Percentiles rank a stretch among this genome's conserved stretches.
Evolutionary conservation across 1,139 yeast genomes (phyloP).

Genomic region (Saccharomycopsis crataegensis): DNA sequence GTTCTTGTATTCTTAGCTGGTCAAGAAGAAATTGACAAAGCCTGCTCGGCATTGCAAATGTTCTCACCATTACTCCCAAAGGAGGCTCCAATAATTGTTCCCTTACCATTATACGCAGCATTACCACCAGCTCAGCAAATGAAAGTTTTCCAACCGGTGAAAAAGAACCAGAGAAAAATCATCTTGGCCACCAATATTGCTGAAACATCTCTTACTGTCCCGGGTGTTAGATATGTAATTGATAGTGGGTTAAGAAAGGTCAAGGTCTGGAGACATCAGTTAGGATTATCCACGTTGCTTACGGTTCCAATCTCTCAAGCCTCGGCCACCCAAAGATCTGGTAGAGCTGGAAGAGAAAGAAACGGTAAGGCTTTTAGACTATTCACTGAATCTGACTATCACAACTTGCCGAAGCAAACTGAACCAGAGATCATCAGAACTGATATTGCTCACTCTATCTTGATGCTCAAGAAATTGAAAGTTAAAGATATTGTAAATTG

Average conservation of each 20-base stretch:
- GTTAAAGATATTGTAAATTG: constrained; percentile 78
- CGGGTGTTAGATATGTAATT: constrained; percentile 90
- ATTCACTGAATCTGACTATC: constrained; percentile 66
- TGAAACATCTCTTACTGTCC: constrained; percentile 92
- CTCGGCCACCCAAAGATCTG: constrained; percentile 90
- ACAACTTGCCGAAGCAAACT: constrained; percentile 61
- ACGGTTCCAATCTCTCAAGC: constrained; percentile 93
- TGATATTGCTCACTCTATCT: constrained; percentile 75
- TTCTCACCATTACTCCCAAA: constrained; percentile 61
- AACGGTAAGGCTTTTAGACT: constrained; percentile 86
- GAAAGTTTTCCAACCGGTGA: constrained; percentile 59
- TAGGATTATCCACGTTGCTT: constrained; percentile 82
- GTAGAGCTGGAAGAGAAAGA: constrained; percentile 97
- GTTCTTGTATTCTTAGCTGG: constrained; percentile 88
- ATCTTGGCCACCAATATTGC: constrained; percentile 93
- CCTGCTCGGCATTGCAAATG: constrained; percentile 53
- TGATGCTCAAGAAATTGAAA: constrained; percentile 76
- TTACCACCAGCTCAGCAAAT: constrained; percentile 80
- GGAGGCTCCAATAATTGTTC: constrained; percentile 68
- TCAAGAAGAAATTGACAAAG: constrained; percentile 93
- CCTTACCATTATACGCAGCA: constrained; percentile 89
- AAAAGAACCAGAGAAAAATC: constrained; percentile 50
- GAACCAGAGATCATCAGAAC: constrained; percentile 90
- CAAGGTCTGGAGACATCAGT: constrained; percentile 87
- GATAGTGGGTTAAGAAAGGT: constrained; percentile 92